Evolutionary conservation across 2,329 filamentous ascomycete genomes (phyloP).

Genomic region (Monilinia aucupariae): DNA sequence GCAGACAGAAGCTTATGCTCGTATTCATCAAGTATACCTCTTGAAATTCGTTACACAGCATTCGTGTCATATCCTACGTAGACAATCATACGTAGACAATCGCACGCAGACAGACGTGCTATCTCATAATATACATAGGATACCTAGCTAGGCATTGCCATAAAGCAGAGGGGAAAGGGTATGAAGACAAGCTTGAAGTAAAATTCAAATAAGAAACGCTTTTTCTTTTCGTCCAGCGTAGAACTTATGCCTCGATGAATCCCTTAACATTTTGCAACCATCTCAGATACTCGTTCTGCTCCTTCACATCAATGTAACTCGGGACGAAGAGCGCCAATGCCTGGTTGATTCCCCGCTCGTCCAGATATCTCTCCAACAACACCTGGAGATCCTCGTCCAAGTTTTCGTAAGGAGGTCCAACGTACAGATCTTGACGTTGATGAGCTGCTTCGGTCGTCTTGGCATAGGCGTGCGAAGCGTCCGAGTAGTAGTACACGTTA

Average conservation of each 20-base stretch:
- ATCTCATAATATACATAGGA: constrained; percentile 11
- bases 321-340: constrained; percentile 84
- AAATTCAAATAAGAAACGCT: constrained; percentile 7
- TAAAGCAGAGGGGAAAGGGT: constrained; percentile 13
- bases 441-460: constrained; percentile 71
- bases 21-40: constrained; percentile 1
- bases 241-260: constrained; percentile 66
- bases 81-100: no score
- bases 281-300: constrained; percentile 91
- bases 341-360: constrained; percentile 87
- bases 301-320: constrained; percentile 96
- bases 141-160: background rate
- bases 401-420: constrained; percentile 86
- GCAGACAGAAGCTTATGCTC: constrained; percentile 14
- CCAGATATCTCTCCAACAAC: constrained; percentile 85
- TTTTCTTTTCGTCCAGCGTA: background rate
- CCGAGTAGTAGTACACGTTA: constrained; percentile 82
- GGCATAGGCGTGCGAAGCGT: constrained; percentile 70
- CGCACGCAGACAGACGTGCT: background rate
- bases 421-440: constrained; percentile 72
- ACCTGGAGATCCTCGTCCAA: constrained; percentile 94
- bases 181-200: constrained; percentile 28
- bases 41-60: constrained; percentile 5
- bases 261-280: constrained; percentile 86
- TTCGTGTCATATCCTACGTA: constrained; percentile 1